Conservation (phyloP, 2,329 filamentous ascomycete species). For the Salinomyces thailandicus region DNA sequence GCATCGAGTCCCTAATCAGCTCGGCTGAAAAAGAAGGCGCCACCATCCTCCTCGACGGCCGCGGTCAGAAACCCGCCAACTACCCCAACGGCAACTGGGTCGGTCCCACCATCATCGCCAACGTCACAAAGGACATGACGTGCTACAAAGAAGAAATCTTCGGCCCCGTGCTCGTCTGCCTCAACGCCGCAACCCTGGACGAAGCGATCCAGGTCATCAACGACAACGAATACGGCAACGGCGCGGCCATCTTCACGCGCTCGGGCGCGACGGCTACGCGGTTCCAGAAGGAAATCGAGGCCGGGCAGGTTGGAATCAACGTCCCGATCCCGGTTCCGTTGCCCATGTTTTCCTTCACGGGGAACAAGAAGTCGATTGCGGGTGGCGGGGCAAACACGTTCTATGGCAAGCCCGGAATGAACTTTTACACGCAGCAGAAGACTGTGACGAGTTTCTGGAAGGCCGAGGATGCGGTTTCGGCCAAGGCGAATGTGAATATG, state of each 20-base stretch:
- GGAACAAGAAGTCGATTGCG: constrained; percentile 76
- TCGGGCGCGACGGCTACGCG: constrained; percentile 65
- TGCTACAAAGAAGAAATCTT: constrained; percentile 85
- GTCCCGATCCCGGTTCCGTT: constrained; percentile 59
- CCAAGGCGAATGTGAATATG: constrained; percentile 83
- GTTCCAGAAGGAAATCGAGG: constrained; percentile 73
- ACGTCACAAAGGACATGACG: constrained; percentile 69
- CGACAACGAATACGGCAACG: constrained; percentile 77
- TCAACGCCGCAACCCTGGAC: constrained; percentile 52
- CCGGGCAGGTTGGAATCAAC: constrained; percentile 78
- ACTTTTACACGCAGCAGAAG: constrained; percentile 96
- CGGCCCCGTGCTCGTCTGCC: constrained; percentile 55
- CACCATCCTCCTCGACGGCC: constrained; percentile 70
- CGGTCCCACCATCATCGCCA: constrained; percentile 70
- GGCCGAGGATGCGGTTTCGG: constrained; percentile 70
- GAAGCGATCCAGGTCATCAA: constrained; percentile 76
- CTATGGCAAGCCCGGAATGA: constrained; percentile 83
- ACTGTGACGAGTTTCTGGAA: constrained; percentile 92
- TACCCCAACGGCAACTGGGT: constrained; percentile 37
- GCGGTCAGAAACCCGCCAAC: constrained; percentile 36
- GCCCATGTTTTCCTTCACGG: constrained; percentile 37
- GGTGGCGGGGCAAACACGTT: constrained; percentile 89
- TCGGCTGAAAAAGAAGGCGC: constrained; percentile 72
- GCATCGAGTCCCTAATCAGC: constrained; percentile 65
- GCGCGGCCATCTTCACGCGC: constrained; percentile 72